These are phyloP conservation scores for Ceratobasidium sp. DNA, from an alignment of 1,284 basidiomycete genomes.

Conservation along the genomic window DNA sequence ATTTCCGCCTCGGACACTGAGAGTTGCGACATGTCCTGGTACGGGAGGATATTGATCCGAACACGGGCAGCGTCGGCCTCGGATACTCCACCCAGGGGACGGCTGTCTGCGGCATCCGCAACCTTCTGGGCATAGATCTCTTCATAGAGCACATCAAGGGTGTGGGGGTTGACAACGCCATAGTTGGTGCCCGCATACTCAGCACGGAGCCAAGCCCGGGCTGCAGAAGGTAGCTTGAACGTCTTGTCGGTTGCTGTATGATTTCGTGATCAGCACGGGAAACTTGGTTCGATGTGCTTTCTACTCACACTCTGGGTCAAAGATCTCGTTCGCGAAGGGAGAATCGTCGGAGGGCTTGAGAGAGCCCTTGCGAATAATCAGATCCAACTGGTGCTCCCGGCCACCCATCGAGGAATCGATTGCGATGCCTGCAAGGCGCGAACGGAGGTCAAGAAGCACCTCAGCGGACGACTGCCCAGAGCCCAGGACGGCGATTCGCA, in stretches of 20 bases:
- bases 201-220: conserved; percentile 50
- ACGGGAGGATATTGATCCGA: conserved; percentile 37
- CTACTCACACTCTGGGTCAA: conserved; percentile 58
- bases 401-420: conserved; percentile 48
- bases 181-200: conserved; percentile 65
- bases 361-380: conserved; percentile 62
- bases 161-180: conserved; percentile 60
- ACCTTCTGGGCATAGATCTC: conserved; percentile 63
- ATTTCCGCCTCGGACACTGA: background rate
- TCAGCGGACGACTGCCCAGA: conserved; percentile 64
- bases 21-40: conserved; percentile 11
- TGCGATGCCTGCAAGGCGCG: conserved; percentile 48
- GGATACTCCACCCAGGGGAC: conserved; percentile 23
- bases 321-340: conserved; percentile 65
- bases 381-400: conserved; percentile 55
- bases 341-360: conserved; percentile 64
- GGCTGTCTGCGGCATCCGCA: conserved; percentile 48
- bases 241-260: conserved; percentile 48
- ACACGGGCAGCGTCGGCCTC: conserved; percentile 11
- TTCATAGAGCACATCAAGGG: conserved; percentile 59
- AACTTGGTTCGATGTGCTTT: background rate
- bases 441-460: conserved; percentile 55
- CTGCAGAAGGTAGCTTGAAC: conserved; percentile 52
- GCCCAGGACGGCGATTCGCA: conserved; percentile 60
- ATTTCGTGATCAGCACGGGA: conserved; percentile 24